Base-by-base conservation (phyloP, 768 basidiomycete species). In the Rhodotorula babjevae region DNA sequence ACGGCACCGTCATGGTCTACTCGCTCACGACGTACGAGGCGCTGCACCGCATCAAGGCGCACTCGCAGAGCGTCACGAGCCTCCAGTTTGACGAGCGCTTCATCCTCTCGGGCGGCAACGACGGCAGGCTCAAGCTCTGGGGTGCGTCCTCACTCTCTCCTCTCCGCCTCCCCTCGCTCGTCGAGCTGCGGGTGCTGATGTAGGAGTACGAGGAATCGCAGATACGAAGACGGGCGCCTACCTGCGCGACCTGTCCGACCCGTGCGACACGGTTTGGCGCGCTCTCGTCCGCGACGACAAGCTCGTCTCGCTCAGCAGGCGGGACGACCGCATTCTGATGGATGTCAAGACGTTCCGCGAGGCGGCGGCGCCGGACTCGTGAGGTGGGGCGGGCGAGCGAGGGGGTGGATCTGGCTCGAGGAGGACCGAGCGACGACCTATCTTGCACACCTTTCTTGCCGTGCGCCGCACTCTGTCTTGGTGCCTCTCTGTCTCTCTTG, bases 241-340 rank as follows among this genome's bases (percentile, higher is more conserved):
- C 79, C 86, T 95, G 74, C 83, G 93, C 66, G 92, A 93, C 77
- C 79, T 95, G 78, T 88, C 85, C 60, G 88, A 89, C 69, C 85
- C 85, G 33, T 89, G 88, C 71, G 92, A 94, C 79, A 87, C 86
- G 68, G 65, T 93, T 64, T 97, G 93, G 94, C 88, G 92, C 82
- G 89, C 92, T 55, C 87, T 84, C 52, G 90, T 88, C 82, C 84
- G 86, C 78, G 83, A 85, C 44, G 87, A 90, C 79, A 86, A 86
- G 62, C 89, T 87, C 79, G 91, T 89, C 29, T 84, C 96, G 55
- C 86, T 93, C 83, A 91, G 90, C 82, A 88, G 87, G 83, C 84
- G 90, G 69, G 87, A 84, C 11, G 60, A 61, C 36, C 60, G 27
- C 42, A 42, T 29, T n/a, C 44, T 90, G 29, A 86, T 94, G 81